A percentile compares a stretch with the other conserved stretches of the same genome.
These are phyloP conservation scores for Penicillium sp. DNA, from an alignment of 2,329 filamentous ascomycete species.

Conservation along the genomic window DNA sequence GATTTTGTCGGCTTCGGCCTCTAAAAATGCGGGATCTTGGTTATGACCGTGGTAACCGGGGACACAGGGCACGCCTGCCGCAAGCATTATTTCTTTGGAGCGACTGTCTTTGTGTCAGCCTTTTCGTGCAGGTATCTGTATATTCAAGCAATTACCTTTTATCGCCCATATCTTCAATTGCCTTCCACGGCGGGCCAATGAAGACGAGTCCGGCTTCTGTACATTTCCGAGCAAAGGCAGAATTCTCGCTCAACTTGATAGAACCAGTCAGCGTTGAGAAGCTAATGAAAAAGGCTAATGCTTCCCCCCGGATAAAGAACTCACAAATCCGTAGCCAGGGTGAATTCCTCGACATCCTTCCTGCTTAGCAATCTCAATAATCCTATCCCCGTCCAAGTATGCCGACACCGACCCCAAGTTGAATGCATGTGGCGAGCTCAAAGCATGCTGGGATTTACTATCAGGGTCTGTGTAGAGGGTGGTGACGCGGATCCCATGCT, in stretches of 20 bases:
- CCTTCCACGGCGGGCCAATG: slow-evolving; percentile 80
- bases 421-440: slow-evolving; percentile 77
- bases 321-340: slow-evolving; percentile 84
- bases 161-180: slow-evolving; percentile 82
- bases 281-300: neutral
- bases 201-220: slow-evolving; percentile 88
- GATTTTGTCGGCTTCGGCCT: slow-evolving; percentile 70
- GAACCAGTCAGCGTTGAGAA: neutral
- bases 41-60: slow-evolving; percentile 90
- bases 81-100: slow-evolving; percentile 95
- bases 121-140: neutral
- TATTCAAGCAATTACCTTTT: slow-evolving; percentile 59
- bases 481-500: slow-evolving; percentile 87
- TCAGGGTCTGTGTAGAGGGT: slow-evolving; percentile 95
- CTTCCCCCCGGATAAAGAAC: slow-evolving; percentile 12
- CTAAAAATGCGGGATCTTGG: slow-evolving; percentile 64
- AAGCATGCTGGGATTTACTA: slow-evolving; percentile 79
- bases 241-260: slow-evolving; percentile 75
- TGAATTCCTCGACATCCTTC: slow-evolving; percentile 89
- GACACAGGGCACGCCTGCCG: slow-evolving; percentile 92
- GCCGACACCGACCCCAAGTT: slow-evolving; percentile 79
- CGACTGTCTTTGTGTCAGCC: slow-evolving; percentile 42
- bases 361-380: slow-evolving; percentile 82
- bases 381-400: slow-evolving; percentile 90
- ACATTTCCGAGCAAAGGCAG: slow-evolving; percentile 82